Base-by-base conservation (phyloP, 192 early-diverging fungal genomes). In the Paraglomus brasilianum region DNA sequence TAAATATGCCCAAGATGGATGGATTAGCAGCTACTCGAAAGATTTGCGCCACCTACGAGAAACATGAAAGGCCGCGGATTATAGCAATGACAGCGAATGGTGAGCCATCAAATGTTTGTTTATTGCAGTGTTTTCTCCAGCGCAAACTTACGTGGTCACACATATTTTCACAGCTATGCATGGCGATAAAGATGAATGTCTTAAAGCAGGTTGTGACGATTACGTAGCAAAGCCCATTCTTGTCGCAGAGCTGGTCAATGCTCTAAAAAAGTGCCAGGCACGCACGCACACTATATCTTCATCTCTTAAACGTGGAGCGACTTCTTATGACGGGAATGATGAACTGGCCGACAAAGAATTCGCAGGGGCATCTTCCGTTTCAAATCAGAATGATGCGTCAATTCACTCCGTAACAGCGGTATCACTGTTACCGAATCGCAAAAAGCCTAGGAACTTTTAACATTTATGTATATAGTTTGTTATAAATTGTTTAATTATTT, bases 1-100 rank as follows among this genome's bases (percentile, higher is more conserved):
- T 83, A 0, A 74, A 70, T 36, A 83, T 83, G 81, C 81, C 78
- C 5, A 70, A 77, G 15, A 80, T 83, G 79, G 76, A 80, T 58
- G 81, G 81, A 1, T 52, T 83, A 17, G 74, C 77, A 51, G 77
- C 81, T 21, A 75, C 81, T 4, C 73, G 60, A 62, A 65, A 57
- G 0, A 80, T 83, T 56, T 67, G 74, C 38, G 77, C 30, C 3
- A 3, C 30, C 30, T 30, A 30, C 30, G 30, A 30, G 1, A 30
- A 52, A 5, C 17, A 22, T 59, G 51, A 11, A 9, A 24, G 53
- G 41, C 63, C 4, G 30, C 58, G 14, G 55, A 75, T 75, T 19
- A 72, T 75, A 51, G 74, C 74, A 3, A 44, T 75, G 63, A 75
- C 74, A 7, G 74, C 74, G 6, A 71, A 71, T 45, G 70, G 68